phyloP scores from a whole-genome alignment of 2,329 filamentous ascomycete species.

The Chaetomiaceae sp. region DNA sequence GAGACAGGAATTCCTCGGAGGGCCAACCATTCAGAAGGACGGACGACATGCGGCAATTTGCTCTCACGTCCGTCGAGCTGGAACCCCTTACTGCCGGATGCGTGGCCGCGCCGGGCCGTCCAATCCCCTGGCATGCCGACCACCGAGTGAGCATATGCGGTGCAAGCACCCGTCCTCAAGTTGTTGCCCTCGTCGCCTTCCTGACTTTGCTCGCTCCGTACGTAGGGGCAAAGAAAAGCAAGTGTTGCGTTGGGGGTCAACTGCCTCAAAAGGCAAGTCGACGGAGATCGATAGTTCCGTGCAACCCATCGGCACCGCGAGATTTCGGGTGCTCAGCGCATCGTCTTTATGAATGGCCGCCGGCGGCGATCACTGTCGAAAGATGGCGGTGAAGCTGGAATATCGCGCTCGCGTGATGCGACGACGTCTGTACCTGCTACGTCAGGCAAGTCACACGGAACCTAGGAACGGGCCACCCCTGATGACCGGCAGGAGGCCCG shows the following conservation, averaged over 20 bases:
- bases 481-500: background rate
- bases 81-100: background rate
- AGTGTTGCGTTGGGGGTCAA: background rate
- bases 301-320: background rate
- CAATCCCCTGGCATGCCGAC: background rate
- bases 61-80: background rate
- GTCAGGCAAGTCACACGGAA: background rate
- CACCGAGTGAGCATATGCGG: background rate
- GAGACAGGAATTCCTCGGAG: background rate
- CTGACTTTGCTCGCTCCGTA: background rate
- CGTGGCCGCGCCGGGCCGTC: background rate
- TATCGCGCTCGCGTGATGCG: background rate
- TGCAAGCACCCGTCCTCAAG: conserved; percentile 10
- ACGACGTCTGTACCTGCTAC: background rate
- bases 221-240: background rate
- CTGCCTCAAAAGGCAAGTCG: background rate
- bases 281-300: background rate
- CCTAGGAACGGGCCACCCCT: background rate
- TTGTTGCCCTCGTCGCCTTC: background rate
- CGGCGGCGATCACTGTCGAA: background rate
- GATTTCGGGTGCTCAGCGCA: background rate
- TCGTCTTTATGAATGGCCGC: background rate
- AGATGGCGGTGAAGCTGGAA: conserved; percentile 2
- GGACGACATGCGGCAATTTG: background rate
- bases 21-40: background rate